These are phyloP conservation scores for Backusella morwellensis DNA, from an alignment of 192 early-diverging fungal genomes.

Conservation along the genomic window DNA sequence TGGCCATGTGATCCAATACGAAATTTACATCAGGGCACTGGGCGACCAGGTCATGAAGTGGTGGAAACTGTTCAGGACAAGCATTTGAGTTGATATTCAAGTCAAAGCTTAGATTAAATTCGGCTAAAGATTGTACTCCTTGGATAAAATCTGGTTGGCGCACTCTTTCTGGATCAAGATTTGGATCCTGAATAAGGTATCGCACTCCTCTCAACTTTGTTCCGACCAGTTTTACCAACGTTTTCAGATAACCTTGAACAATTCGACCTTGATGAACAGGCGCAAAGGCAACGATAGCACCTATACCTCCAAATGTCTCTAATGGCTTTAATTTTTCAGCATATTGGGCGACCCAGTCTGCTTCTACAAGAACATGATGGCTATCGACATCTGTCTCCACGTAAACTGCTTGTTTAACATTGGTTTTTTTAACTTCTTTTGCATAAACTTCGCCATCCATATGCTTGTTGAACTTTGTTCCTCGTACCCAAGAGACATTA, in stretches of 20 bases:
- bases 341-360: slow-evolving; percentile 26
- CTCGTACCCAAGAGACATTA: slow-evolving; percentile 24
- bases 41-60: slow-evolving; percentile 19
- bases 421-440: background rate
- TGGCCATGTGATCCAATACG: slow-evolving; percentile 36
- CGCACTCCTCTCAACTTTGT: slow-evolving; percentile 21
- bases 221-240: slow-evolving; percentile 20
- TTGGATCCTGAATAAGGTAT: slow-evolving; percentile 28
- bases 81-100: slow-evolving; percentile 22
- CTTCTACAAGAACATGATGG: slow-evolving; percentile 26
- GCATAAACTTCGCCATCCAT: slow-evolving; percentile 6
- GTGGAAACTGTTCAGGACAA: slow-evolving; percentile 32
- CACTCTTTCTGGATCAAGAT: slow-evolving; percentile 13
- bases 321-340: background rate
- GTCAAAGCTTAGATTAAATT: slow-evolving; percentile 28
- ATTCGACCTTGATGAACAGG: slow-evolving; percentile 32
- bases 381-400: slow-evolving; percentile 34
- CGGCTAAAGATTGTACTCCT: slow-evolving; percentile 21
- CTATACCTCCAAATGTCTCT: slow-evolving; percentile 27
- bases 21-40: slow-evolving; percentile 26
- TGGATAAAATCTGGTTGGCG: slow-evolving; percentile 7
- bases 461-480: slow-evolving; percentile 6
- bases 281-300: slow-evolving; percentile 29
- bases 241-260: slow-evolving; percentile 20
- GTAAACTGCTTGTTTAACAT: slow-evolving; percentile 15